Evolutionary conservation across 2,329 filamentous ascomycete genomes (phyloP).

Genomic region (Simplicillium aogashimaense): DNA sequence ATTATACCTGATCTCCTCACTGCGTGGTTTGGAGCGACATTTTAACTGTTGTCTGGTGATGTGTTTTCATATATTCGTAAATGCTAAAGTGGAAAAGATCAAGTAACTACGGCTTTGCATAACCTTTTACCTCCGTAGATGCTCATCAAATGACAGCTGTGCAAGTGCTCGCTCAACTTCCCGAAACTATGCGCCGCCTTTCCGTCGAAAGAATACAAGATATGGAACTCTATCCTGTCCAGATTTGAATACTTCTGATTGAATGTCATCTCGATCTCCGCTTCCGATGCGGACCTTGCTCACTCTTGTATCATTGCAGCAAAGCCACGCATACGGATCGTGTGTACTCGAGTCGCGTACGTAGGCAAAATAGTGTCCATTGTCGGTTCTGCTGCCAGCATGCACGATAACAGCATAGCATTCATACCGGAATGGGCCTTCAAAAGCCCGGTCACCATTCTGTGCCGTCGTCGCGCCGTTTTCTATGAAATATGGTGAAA

Average conservation of each 20-base stretch:
- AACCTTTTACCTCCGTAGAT: too few species aligned
- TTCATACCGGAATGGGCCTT: slow-evolving; percentile 63
- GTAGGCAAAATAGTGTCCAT: slow-evolving; percentile 73
- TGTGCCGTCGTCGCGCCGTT: slow-evolving; percentile 20
- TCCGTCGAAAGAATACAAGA: slow-evolving; percentile 34
- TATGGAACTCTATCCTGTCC: slow-evolving; percentile 31
- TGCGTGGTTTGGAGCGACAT: too few species aligned
- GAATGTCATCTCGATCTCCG: slow-evolving; percentile 21
- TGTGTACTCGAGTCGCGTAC: slow-evolving; percentile 46
- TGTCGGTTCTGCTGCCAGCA: slow-evolving; percentile 53
- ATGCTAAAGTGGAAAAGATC: too few species aligned
- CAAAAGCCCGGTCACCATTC: slow-evolving; percentile 29
- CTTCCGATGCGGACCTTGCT: slow-evolving; percentile 30
- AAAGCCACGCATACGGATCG: slow-evolving; percentile 35
- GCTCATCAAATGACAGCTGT: too few species aligned
- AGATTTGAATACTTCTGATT: slow-evolving; percentile 27
- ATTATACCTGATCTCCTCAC: too few species aligned
- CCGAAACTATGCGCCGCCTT: slow-evolving; percentile 11
- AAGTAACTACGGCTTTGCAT: too few species aligned
- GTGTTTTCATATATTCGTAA: too few species aligned
- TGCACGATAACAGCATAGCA: slow-evolving; percentile 81
- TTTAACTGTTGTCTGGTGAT: too few species aligned
- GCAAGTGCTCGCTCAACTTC: too few species aligned
- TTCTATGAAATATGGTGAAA: slow-evolving; percentile 32
- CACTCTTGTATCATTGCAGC: slow-evolving; percentile 36